Evolutionary conservation across 768 basidiomycete genomes (phyloP).

Genomic region (Hypholoma fasciculare): DNA sequence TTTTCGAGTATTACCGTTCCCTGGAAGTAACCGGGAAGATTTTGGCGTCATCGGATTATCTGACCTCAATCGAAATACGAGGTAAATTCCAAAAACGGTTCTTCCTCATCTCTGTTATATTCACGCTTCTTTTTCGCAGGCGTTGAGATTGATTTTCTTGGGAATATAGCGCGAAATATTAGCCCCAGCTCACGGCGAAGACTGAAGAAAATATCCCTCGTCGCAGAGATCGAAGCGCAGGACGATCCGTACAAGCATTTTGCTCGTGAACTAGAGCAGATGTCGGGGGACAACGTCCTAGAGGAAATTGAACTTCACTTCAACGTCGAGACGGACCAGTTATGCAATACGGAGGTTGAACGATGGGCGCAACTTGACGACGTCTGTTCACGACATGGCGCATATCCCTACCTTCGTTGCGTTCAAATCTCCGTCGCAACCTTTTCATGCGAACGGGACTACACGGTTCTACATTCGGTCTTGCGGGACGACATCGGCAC

Average conservation of each 20-base stretch:
- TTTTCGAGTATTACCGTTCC: background rate
- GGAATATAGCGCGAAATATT: background rate
- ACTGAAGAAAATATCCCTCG: background rate
- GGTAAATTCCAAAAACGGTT: background rate
- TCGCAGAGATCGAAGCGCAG: background rate
- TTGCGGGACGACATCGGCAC: conserved; percentile 5
- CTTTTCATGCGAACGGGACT: background rate
- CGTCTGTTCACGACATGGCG: background rate
- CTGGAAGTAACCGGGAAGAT: background rate
- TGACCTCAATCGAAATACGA: background rate
- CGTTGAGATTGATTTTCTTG: background rate
- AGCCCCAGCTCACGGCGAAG: background rate
- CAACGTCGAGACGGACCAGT: background rate
- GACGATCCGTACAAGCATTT: conserved; percentile 6
- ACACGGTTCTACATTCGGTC: background rate
- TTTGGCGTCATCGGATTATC: background rate
- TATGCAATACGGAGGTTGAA: background rate
- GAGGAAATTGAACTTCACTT: background rate
- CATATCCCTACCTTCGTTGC: conserved; percentile 5
- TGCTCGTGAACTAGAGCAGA: background rate
- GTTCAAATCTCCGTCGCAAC: background rate
- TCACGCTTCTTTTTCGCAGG: background rate
- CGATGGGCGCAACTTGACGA: conserved; percentile 2
- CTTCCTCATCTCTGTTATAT: background rate
- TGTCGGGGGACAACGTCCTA: background rate